phyloP scores from a whole-genome alignment of 2,329 filamentous ascomycete genomes.

The Claviceps purpurea region DNA sequence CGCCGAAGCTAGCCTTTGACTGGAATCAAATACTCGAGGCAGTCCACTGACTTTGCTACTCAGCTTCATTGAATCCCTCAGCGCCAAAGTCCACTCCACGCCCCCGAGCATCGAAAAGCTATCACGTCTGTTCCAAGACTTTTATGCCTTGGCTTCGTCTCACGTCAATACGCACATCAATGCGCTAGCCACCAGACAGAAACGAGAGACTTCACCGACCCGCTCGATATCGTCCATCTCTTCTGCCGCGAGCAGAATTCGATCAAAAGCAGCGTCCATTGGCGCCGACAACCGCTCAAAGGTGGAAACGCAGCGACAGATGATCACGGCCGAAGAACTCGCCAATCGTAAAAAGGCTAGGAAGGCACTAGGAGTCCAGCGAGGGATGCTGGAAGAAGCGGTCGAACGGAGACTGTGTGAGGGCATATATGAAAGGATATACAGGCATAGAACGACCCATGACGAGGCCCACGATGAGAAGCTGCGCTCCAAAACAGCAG shows the following conservation, averaged over 20 bases:
- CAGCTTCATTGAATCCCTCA: slow-evolving; percentile 84
- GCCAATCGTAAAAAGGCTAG: slow-evolving; percentile 66
- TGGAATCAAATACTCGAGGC: not conserved
- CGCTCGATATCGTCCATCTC: slow-evolving; percentile 40
- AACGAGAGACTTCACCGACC: slow-evolving; percentile 48
- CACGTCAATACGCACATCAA: slow-evolving; percentile 83
- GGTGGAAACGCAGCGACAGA: slow-evolving; percentile 52
- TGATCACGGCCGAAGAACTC: slow-evolving; percentile 82
- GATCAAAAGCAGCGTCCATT: slow-evolving; percentile 41
- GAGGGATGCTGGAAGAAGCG: slow-evolving; percentile 69
- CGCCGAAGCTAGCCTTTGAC: not conserved
- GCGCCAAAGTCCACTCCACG: slow-evolving; percentile 70
- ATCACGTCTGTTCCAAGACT: slow-evolving; percentile 84
- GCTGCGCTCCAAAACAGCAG: slow-evolving; percentile 83
- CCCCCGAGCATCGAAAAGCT: slow-evolving; percentile 75
- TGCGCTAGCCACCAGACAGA: slow-evolving; percentile 60
- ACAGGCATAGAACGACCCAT: slow-evolving; percentile 79
- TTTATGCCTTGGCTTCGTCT: slow-evolving; percentile 67
- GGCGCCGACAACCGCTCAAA: slow-evolving; percentile 37
- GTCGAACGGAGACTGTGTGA: slow-evolving; percentile 80
- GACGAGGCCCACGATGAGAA: slow-evolving; percentile 94
- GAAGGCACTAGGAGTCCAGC: slow-evolving; percentile 65
- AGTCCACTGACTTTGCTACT: too few species aligned
- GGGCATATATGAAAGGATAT: slow-evolving; percentile 75
- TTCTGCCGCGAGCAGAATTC: slow-evolving; percentile 42